Base-by-base conservation (phyloP, 495 filamentous ascomycete species). In the Apodospora peruviana region DNA sequence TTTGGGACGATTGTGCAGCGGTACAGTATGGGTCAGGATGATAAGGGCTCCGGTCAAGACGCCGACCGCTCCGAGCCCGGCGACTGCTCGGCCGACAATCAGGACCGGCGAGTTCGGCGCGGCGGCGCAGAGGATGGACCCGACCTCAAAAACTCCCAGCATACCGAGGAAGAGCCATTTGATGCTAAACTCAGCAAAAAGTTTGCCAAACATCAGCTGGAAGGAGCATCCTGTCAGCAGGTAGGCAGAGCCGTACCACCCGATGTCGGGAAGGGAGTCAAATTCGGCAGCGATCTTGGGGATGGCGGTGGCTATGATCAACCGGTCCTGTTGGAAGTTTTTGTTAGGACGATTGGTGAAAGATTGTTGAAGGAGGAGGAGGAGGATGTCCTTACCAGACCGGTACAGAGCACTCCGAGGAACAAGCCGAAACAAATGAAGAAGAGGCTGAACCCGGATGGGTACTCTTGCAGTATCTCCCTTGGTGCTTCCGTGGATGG, bases 81-180 rank as follows among this genome's bases (percentile, higher is more conserved):
- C 73, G 17, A 80, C 53, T 22, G 74, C 74, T 40, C 76, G 64
- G 10, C 77, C 75, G 22, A 77, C 56, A 25, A 80, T 79, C 20
- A 78, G 58, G 22, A 67, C 68, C 7, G 53, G 48, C 21, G 68
- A 71, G 27, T 42, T 69, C 1, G 73, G 75, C 3, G 76, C 74
- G 14, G 66, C 67, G 29, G 66, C 76, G 41, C 75, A 79, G 27
- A 79, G 48, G 3, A 71, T 60, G n/a, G 73, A 76, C 0, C 76
- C 73, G 19, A 66, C 34, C 35, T 68, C 61, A 48, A 67, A 71
- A 19, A 70, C 38, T 12, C 58, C 2, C 8, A 66, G 55, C 0
- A 58, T 54, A 18, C 44, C 29, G 20, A 73, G 32, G 35, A 67
- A 74, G 0, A 62, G 42, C 49, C 47, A 54, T 56, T 75, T 74